Evolutionary conservation across 2,329 filamentous ascomycete species (phyloP).

Genomic region (Xylariaceae sp.): DNA sequence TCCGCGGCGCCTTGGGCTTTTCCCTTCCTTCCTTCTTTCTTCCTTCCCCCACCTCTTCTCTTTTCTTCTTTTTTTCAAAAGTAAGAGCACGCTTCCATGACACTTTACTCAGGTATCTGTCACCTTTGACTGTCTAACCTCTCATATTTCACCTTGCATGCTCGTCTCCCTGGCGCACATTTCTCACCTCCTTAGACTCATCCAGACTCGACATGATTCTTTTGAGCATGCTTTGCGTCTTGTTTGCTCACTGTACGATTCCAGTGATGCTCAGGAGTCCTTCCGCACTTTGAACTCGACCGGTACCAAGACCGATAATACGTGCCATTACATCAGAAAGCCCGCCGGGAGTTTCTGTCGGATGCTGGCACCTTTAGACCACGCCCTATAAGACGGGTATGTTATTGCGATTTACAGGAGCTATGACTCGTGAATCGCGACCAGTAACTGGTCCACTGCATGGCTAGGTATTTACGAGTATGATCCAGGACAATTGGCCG

Average conservation of each 20-base stretch:
- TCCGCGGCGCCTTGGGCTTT: constrained; percentile 7
- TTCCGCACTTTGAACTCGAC: background rate
- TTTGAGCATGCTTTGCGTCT: background rate
- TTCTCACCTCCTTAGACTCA: too few relatives aligned
- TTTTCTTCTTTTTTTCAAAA: too few relatives aligned
- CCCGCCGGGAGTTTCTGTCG: background rate
- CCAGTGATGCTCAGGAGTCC: background rate
- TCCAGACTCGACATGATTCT: too few relatives aligned
- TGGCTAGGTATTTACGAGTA: background rate
- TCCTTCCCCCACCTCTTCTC: background rate
- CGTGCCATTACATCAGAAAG: background rate
- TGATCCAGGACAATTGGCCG: background rate
- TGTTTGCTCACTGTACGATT: background rate
- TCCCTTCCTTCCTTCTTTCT: background rate
- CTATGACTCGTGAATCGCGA: background rate
- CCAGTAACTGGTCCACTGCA: background rate
- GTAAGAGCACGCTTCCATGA: too few relatives aligned
- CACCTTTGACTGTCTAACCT: too few relatives aligned
- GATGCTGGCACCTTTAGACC: background rate
- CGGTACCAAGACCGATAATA: background rate
- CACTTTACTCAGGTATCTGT: too few relatives aligned
- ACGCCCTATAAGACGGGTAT: background rate
- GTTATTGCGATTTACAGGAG: background rate
- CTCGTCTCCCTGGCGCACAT: too few relatives aligned
- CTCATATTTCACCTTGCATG: too few relatives aligned